Conservation (phyloP, 164 flowering plant genomes). For the Magnolia sinica region DNA sequence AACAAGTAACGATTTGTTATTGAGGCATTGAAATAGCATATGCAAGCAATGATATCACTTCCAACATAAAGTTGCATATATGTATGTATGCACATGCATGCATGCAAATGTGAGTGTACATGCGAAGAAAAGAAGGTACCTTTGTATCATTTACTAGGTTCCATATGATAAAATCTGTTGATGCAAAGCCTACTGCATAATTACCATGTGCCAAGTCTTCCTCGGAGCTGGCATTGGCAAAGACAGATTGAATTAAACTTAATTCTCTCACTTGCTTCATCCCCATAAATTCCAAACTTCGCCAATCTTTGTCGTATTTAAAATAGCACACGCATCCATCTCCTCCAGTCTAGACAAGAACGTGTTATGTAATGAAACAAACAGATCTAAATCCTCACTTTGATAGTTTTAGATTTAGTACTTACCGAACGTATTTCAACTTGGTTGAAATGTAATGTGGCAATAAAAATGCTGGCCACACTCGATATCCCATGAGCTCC, state of each 20-base stretch:
- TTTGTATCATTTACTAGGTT: slow-evolving; percentile 60
- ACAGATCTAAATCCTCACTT: not conserved
- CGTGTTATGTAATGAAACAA: not conserved
- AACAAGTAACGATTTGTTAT: slow-evolving; percentile 2
- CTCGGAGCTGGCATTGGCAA: slow-evolving; percentile 21
- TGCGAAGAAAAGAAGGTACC: slow-evolving; percentile 35
- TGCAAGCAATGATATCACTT: not conserved
- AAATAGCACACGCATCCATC: slow-evolving; percentile 95
- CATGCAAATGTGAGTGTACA: not conserved
- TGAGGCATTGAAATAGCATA: not conserved
- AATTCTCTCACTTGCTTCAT: slow-evolving; percentile 91
- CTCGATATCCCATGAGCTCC: slow-evolving; percentile 97
- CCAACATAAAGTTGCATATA: not conserved
- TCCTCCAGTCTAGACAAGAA: slow-evolving; percentile 71
- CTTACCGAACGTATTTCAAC: slow-evolving; percentile 79
- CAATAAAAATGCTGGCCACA: slow-evolving; percentile 61
- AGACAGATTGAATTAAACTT: slow-evolving; percentile 66
- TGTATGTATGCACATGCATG: not conserved
- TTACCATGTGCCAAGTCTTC: slow-evolving; percentile 35
- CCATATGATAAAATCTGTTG: slow-evolving; percentile 82
- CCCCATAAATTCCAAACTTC: slow-evolving; percentile 66
- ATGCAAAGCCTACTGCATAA: slow-evolving; percentile 86
- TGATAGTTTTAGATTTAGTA: not conserved
- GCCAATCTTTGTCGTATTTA: slow-evolving; percentile 40
- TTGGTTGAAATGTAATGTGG: slow-evolving; percentile 28